Percentiles rank a stretch among this genome's conserved stretches.
Evolutionary conservation across 257 asterid species (phyloP).

Genomic region (Paraleonurus japonicus): DNA sequence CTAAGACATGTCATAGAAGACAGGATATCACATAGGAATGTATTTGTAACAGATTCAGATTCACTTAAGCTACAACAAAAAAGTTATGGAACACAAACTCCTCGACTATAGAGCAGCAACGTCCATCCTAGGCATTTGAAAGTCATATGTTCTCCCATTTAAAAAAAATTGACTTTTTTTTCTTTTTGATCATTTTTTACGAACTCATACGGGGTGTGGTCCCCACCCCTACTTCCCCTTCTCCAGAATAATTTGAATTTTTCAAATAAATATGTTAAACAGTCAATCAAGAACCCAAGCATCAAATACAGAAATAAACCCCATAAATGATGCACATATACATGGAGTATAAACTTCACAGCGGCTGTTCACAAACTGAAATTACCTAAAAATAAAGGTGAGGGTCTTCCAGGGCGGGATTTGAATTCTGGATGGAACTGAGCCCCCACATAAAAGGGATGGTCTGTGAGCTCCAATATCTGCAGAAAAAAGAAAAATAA

Average conservation of each 20-base stretch:
- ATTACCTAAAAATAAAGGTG: conserved; percentile 72
- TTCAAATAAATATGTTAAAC: not conserved
- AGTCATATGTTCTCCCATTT: not conserved
- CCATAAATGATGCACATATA: not conserved
- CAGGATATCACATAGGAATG: not conserved
- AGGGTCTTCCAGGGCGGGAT: conserved; percentile 91
- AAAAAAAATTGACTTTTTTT: not conserved
- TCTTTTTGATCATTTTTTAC: not conserved
- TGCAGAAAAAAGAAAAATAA: conserved; percentile 29
- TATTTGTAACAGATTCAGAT: not conserved
- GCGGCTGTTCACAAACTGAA: not conserved
- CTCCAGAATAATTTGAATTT: not conserved
- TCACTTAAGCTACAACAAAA: not conserved
- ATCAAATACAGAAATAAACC: not conserved
- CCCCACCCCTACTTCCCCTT: not conserved
- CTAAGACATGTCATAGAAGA: not conserved
- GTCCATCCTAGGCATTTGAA: not conserved
- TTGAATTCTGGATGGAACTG: conserved; percentile 96
- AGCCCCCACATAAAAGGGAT: conserved; percentile 85
- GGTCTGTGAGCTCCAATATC: conserved; percentile 71
- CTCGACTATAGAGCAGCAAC: not conserved
- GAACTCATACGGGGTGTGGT: not conserved
- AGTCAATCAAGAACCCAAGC: not conserved
- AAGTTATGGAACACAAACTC: conserved; percentile 1
- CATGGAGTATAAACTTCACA: not conserved